Evolutionary conservation across 768 basidiomycete genomes (phyloP), one percentile per base, ranked within the genome.

Genomic region (Rhodotorula taiwanensis): DNA sequence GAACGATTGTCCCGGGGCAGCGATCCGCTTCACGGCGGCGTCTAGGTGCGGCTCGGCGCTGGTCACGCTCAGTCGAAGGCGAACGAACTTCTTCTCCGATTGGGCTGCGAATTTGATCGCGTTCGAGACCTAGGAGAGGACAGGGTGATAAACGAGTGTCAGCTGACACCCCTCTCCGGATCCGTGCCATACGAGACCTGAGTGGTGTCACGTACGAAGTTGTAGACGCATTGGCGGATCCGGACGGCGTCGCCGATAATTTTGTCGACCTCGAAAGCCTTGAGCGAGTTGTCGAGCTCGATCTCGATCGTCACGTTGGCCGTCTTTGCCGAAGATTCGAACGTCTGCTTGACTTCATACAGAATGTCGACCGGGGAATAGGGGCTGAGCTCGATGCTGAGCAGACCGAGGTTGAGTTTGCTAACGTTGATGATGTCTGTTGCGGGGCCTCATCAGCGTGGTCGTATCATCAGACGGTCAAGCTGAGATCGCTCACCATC

Each of bases 341-440:
- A 62, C 48, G 58, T 55, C 20, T 44, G 34, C 20, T 59, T 33
- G 15, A 60, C 58, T 27, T 67, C 66, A n/a, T 47, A 30, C 15
- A 67, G 39, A 1, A 50, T 50, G 3, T 44, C 43, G 8, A 52
- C 39, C 27, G 62, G 44, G 30, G 62, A 57, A 54, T 62, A 62
- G 4, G 66, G 53, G 1, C 39, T 36, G 6, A 41, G 44, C 33
- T 59, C 56, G 48, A 67, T 62, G 23, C 43, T 43, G 7, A 67
- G 44, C 3, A 67, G 41, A 23, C 60, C 58, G 54, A 66, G 56
- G 50, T 60, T 52, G 58, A 67, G 56, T 36, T 67, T 67, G 23
- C 23, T 27, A 15, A 67, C 66, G 50, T 67, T 62, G 23, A 67
- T 49, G 8, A 67, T 62, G 36, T 67, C 66, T 39, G 36, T 16